A percentile compares a stretch with the other conserved stretches of the same genome.
phyloP scores from a whole-genome alignment of 352 stramenopile genomes.

The Globisporangium spinosum region DNA sequence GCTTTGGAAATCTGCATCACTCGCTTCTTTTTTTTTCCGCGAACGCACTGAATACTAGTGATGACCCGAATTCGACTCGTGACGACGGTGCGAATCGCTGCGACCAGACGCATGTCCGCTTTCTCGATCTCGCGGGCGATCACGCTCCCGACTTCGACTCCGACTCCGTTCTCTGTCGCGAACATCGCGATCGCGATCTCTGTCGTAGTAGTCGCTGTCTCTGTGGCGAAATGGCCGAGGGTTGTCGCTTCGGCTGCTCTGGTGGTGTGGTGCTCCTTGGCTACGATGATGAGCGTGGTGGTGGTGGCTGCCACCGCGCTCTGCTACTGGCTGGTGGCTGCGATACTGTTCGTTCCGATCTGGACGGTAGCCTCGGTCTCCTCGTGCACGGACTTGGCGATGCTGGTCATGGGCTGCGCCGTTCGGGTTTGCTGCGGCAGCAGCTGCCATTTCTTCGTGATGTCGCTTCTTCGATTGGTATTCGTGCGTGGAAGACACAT shows the following conservation, averaged over 20 bases:
- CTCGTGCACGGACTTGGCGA: conserved; percentile 16
- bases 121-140: conserved; percentile 17
- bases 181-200: conserved; percentile 19
- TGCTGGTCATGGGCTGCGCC: conserved; percentile 20
- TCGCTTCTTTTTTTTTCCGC: too few relatives aligned
- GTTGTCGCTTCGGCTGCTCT: conserved; percentile 6
- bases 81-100: conserved; percentile 4
- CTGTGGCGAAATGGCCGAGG: conserved; percentile 15
- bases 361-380: conserved; percentile 13
- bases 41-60: not conserved
- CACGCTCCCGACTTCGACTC: conserved; percentile 19
- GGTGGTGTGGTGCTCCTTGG: conserved; percentile 13
- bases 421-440: conserved; percentile 27
- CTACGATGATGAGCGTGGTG: conserved; percentile 8
- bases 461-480: conserved; percentile 87
- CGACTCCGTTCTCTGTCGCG: conserved; percentile 20
- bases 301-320: conserved; percentile 6
- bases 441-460: conserved; percentile 66
- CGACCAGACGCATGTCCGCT: conserved; percentile 6
- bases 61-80: not conserved
- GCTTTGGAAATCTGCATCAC: not conserved
- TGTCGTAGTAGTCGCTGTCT: conserved; percentile 27
- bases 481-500: conserved; percentile 78
- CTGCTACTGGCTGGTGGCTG: conserved; percentile 11
- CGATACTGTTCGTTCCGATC: conserved; percentile 23